A percentile compares a stretch with the other conserved stretches of the same genome.
Conservation (phyloP, 2,329 filamentous ascomycete species). For the Chalaropsis thielavioides region DNA sequence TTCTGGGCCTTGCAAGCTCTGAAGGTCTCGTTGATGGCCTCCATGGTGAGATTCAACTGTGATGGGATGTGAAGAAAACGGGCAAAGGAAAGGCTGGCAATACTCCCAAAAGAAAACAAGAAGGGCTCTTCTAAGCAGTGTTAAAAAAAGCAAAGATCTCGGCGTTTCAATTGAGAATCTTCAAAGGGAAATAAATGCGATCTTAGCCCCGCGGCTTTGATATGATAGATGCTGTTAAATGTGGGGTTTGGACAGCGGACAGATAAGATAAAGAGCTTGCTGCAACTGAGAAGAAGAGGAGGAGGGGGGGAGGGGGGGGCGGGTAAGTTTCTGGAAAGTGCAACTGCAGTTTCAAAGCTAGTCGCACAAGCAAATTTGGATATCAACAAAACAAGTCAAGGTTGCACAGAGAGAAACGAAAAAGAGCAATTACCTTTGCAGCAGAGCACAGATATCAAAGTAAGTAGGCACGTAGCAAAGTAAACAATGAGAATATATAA, state of each 20-base stretch:
- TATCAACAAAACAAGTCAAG: background rate
- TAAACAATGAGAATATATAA: background rate
- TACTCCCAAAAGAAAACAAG: background rate
- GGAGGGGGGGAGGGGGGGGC: background rate
- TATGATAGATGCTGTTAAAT: background rate
- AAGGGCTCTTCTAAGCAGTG: background rate
- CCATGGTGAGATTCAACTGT: slow-evolving; percentile 31
- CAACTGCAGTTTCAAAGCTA: background rate
- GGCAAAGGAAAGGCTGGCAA: background rate
- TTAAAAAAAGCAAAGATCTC: background rate
- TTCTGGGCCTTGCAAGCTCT: slow-evolving; percentile 44
- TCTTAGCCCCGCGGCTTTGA: background rate
- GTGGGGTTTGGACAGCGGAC: background rate
- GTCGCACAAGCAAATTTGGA: background rate
- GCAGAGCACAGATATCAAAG: background rate
- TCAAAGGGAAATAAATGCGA: background rate
- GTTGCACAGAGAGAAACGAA: background rate
- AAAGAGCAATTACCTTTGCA: background rate
- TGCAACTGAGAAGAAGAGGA: too few relatives aligned
- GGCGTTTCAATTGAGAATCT: background rate
- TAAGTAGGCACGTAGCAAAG: background rate
- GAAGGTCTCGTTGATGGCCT: slow-evolving; percentile 45
- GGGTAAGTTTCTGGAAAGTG: background rate
- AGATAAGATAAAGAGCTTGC: slow-evolving; percentile 9
- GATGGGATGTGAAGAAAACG: background rate